These are phyloP conservation scores for Penicillium sp. DNA, from an alignment of 2,329 filamentous ascomycete species.

Conservation along the genomic window DNA sequence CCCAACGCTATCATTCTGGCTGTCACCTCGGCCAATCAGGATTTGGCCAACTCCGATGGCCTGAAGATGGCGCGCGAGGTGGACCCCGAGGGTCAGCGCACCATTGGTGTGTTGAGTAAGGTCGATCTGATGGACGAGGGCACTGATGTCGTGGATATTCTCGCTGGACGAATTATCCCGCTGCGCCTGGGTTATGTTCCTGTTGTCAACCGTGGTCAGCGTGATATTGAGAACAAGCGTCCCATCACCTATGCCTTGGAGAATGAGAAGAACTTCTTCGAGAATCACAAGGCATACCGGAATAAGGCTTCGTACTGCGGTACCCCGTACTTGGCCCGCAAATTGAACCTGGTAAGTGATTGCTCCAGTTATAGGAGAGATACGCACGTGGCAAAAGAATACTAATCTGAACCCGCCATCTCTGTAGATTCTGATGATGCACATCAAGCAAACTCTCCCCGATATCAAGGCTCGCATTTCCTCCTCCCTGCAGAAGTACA, in stretches of 20 bases:
- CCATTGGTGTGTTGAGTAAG: conserved; percentile 97
- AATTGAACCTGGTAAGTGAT: conserved; percentile 77
- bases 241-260: conserved; percentile 89
- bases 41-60: conserved; percentile 98
- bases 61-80: conserved; percentile 96
- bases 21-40: conserved; percentile 94
- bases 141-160: conserved; percentile 97
- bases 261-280: conserved; percentile 95
- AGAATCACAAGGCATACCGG: conserved; percentile 96
- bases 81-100: conserved; percentile 94
- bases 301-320: conserved; percentile 99
- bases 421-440: conserved; percentile 92
- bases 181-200: conserved; percentile 93
- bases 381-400: background rate
- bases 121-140: conserved; percentile 99
- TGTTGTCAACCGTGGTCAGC: conserved; percentile 95
- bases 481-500: conserved; percentile 92
- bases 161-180: conserved; percentile 96
- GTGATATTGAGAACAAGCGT: conserved; percentile 98
- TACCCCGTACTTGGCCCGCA: conserved; percentile 93
- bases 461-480: conserved; percentile 98
- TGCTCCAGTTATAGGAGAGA: too few species aligned
- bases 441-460: conserved; percentile 98
- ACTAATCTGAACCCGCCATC: conserved; percentile 33
- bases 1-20: conserved; percentile 97